Percentiles rank a stretch among this genome's conserved stretches.
Conservation (phyloP, 805 yeast species). For the Ogataea nonfermentans region DNA sequence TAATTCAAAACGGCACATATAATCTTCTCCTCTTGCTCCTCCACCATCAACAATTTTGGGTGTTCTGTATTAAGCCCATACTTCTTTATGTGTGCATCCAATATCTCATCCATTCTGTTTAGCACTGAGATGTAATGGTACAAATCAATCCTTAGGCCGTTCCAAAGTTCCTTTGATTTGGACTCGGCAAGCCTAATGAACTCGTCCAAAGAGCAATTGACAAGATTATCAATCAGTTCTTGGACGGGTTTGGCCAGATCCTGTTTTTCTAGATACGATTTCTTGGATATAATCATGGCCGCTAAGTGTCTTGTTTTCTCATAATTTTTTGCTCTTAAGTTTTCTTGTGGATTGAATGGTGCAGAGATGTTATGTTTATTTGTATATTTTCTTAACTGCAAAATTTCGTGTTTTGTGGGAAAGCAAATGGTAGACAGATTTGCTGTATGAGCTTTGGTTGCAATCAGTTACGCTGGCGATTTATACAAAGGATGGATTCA, state of each 20-base stretch:
- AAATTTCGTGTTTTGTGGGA: slow-evolving; percentile 4
- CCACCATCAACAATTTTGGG: slow-evolving; percentile 47
- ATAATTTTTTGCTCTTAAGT: slow-evolving; percentile 3
- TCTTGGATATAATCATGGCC: slow-evolving; percentile 18
- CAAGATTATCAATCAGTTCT: slow-evolving; percentile 16
- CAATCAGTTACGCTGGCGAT: not conserved
- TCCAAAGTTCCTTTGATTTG: slow-evolving; percentile 29
- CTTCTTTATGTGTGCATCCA: slow-evolving; percentile 52
- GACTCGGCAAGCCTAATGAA: slow-evolving; percentile 19
- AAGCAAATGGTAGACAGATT: slow-evolving; percentile 1
- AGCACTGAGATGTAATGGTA: slow-evolving; percentile 75
- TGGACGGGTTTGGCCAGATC: slow-evolving; percentile 20
- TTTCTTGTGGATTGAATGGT: slow-evolving; percentile 1
- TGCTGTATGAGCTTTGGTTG: slow-evolving; percentile 8
- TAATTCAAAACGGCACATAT: slow-evolving; percentile 57
- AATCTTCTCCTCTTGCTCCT: slow-evolving; percentile 43
- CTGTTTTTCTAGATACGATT: slow-evolving; percentile 20
- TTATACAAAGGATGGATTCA: slow-evolving; percentile 4
- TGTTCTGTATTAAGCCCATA: slow-evolving; percentile 49
- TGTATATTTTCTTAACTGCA: too few relatives aligned
- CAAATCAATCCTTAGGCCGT: slow-evolving; percentile 45
- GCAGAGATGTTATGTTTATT: slow-evolving; percentile 1
- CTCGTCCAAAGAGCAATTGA: slow-evolving; percentile 22
- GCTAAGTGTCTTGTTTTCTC: slow-evolving; percentile 5
- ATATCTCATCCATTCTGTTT: slow-evolving; percentile 68